These are phyloP conservation scores for Fistulifera pelliculosa DNA, from an alignment of 108 stramenopile species.

Conservation along the genomic window DNA sequence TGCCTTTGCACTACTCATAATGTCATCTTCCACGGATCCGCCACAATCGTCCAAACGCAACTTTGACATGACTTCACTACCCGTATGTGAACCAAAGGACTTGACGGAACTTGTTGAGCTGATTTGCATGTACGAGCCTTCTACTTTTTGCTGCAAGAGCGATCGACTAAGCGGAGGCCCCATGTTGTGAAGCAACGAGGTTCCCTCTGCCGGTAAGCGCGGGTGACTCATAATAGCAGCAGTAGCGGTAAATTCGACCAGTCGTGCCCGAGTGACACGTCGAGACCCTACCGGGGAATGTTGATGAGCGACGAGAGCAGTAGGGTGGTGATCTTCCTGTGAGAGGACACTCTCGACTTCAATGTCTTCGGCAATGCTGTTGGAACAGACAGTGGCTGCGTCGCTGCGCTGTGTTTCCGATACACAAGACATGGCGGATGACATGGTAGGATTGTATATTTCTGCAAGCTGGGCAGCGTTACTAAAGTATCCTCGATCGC, in stretches of 20 bases:
- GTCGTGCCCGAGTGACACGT: neutral
- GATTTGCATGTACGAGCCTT: conserved; percentile 8
- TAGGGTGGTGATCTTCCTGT: neutral
- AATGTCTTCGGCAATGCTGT: conserved; percentile 45
- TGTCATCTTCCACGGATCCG: conserved; percentile 25
- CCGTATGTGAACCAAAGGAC: conserved; percentile 27
- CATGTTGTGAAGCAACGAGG: conserved; percentile 19
- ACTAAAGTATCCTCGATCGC: too few relatives aligned
- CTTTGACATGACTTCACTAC: conserved; percentile 36
- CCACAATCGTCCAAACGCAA: conserved; percentile 41
- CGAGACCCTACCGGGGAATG: neutral
- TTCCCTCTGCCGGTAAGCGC: neutral
- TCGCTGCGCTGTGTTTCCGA: conserved; percentile 48
- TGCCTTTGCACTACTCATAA: too few relatives aligned
- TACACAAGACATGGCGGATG: conserved; percentile 21
- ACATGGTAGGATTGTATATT: too few relatives aligned
- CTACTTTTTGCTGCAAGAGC: conserved; percentile 19
- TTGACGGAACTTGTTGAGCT: conserved; percentile 19
- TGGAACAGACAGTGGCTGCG: conserved; percentile 45
- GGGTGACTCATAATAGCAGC: neutral
- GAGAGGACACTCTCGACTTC: conserved; percentile 26
- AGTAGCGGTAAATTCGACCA: neutral
- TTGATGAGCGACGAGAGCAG: neutral
- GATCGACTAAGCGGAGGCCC: conserved; percentile 42
- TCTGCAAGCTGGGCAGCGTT: too few relatives aligned